Base-by-base conservation (phyloP, 1,139 yeast genomes). In the Yamadazyma atlantica region DNA sequence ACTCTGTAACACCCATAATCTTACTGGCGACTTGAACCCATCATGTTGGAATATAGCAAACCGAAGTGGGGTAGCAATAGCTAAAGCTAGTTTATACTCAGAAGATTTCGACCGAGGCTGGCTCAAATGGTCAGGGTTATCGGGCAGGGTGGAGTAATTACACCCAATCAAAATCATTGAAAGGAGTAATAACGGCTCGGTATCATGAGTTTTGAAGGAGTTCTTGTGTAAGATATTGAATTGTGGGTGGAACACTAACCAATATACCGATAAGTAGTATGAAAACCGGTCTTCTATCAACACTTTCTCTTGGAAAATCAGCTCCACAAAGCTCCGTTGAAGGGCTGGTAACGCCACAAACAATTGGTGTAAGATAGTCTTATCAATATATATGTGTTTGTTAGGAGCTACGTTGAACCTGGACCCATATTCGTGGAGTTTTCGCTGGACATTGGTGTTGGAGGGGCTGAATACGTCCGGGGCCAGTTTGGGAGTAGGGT, bases 1-100 rank as follows among this genome's bases (percentile, higher is more conserved):
- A 40, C 85, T 69, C 51, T 85, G 92, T 34, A 85, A 64, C 2
- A 84, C 75, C 84, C 88, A 84, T 9, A 82, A 63, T 43, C 72
- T 68, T 1, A 82, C 80, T 1, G 82, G 82, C 1, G 82, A 77
- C 41, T 69, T 72, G 49, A 81, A 79, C 39, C 79, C 85, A 9
- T 72, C 71, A 38, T 77, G 73, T 25, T 80, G 75, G 49, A 82
- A 82, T 5, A 83, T 71, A 34, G 72, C 63, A 73, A 80, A 82
- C 35, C 94, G 58, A 21, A 85, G 55, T 0, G 88, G 88, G n/a
- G 64, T 73, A 1, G 87, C 83, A 11, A 85, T 73, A 26, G 65
- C 55, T 27, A 55, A 44, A 1, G 64, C 55, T 14, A 65, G 51
- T 32, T 60, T 58, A 37, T 57, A 61, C 36, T 61, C 71, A 0